Conservation (phyloP, 345 rosid species). For the Zanthoxylum bungeanum region DNA sequence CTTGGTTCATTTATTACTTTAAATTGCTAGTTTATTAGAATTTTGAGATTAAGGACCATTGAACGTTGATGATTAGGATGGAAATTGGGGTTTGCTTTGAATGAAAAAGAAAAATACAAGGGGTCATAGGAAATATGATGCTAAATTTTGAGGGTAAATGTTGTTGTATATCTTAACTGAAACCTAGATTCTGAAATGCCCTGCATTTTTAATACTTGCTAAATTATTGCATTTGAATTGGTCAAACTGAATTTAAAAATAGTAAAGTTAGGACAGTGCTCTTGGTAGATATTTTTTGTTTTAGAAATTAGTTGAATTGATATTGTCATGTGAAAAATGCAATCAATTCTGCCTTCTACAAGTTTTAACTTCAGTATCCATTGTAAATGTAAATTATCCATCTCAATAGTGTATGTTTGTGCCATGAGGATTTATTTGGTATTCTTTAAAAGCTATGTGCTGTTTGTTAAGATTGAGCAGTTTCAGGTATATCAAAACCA, state of each 20-base stretch:
- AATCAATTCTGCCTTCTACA: not conserved
- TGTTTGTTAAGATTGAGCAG: not conserved
- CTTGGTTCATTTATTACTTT: not conserved
- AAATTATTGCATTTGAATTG: not conserved
- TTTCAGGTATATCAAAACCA: not conserved
- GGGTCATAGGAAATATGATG: not conserved
- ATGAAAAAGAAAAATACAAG: not conserved
- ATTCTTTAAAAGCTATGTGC: constrained; percentile 1
- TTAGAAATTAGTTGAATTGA: not conserved
- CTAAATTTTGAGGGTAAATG: not conserved
- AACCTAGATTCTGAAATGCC: not conserved
- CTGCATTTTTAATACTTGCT: not conserved
- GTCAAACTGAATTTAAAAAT: not conserved
- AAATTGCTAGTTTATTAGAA: not conserved
- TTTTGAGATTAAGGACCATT: not conserved
- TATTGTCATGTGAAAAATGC: not conserved
- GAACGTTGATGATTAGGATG: not conserved
- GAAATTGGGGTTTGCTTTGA: not conserved
- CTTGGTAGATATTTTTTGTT: not conserved
- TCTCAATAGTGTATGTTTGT: not conserved
- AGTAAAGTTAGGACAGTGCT: not conserved
- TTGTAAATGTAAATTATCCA: not conserved
- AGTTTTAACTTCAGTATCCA: not conserved
- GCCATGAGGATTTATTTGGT: not conserved
- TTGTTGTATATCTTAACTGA: not conserved